Base-by-base conservation (phyloP, 768 basidiomycete genomes). In the Stropharia rugosoannulata region DNA sequence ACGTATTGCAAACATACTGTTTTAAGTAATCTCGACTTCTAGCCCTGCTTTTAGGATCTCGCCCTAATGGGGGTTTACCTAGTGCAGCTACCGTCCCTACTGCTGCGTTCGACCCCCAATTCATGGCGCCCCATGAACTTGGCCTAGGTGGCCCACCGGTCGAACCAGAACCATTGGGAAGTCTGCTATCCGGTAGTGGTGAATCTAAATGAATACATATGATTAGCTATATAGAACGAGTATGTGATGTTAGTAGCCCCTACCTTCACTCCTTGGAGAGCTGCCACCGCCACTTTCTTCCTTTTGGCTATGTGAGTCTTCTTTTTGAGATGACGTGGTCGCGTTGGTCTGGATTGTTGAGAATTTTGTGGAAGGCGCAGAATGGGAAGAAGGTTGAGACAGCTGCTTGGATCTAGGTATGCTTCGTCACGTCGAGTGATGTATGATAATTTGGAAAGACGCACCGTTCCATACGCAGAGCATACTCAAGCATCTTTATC, bases 401-500 rank as follows among this genome's bases (percentile, higher is more conserved):
- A 92, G 81, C 70, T 93, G 91, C 72, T 93, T 93, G 63, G 90
- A 89, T 64, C 91, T 93, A 68, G 53, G 56, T 39, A 54, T 59
- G 62, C 56, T 58, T 65, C 59, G 68, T 67, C 64, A 67, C 50
- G 62, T 55, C 54, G 51, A 51, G 48, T 49, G 41, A 49, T 42
- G 52, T 39, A 43, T 38, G 42, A 49, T 41, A 55, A 32, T 42
- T 52, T 54, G 45, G 58, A 38, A 56, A 54, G 58, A 78, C 83
- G 66, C 59, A 97, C 95, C 97, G 86, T 76, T 99, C 97, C 78
- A 95, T 87, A 45, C 94, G 86, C 46, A 99, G 78, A 39, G 96
- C 97, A 72, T 94, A 98, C 74, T 99, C 97, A 49, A 99, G 85
- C 96, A 99, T 97, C 83, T 97, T 97, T 62, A 98, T 97, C 56